Evolutionary conservation across 805 yeast genomes (phyloP).

Genomic region (Schwanniomyces polymorphus): DNA sequence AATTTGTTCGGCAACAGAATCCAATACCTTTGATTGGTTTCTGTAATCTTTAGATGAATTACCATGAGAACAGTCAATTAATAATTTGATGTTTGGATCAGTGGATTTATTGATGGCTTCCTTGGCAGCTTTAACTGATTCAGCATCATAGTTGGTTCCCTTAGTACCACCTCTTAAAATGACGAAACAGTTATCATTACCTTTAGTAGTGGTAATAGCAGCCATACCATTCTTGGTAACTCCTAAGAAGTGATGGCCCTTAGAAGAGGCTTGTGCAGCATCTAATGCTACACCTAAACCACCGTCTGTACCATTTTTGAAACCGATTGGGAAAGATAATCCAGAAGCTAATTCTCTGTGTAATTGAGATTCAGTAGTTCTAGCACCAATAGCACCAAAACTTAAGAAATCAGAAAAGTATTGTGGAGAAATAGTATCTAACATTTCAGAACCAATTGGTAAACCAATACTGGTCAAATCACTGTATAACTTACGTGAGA

Average conservation of each 20-base stretch:
- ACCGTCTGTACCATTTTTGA: conserved; percentile 99
- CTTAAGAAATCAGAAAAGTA: conserved; percentile 86
- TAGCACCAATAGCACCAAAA: conserved; percentile 97
- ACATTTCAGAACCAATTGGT: conserved; percentile 97
- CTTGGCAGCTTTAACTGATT: conserved; percentile 75
- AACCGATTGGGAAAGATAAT: conserved; percentile 96
- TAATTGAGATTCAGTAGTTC: conserved; percentile 97
- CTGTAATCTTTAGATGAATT: conserved; percentile 91
- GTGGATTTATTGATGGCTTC: conserved; percentile 50
- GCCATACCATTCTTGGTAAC: conserved; percentile 97
- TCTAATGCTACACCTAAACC: conserved; percentile 89
- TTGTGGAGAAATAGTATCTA: conserved; percentile 97
- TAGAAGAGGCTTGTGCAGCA: conserved; percentile 89
- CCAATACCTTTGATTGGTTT: conserved; percentile 93
- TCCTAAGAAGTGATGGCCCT: conserved; percentile 93
- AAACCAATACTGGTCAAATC: conserved; percentile 68
- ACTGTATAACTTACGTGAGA: conserved; percentile 81
- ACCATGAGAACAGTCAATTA: conserved; percentile 99
- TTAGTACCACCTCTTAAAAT: conserved; percentile 94
- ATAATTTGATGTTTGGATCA: conserved; percentile 56
- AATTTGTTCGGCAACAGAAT: conserved; percentile 78
- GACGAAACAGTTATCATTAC: conserved; percentile 91
- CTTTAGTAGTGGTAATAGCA: conserved; percentile 94
- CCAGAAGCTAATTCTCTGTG: conserved; percentile 98
- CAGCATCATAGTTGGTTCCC: conserved; percentile 89